phyloP scores from a whole-genome alignment of 164 flowering plant species.

The Euptelea pleiosperma region DNA sequence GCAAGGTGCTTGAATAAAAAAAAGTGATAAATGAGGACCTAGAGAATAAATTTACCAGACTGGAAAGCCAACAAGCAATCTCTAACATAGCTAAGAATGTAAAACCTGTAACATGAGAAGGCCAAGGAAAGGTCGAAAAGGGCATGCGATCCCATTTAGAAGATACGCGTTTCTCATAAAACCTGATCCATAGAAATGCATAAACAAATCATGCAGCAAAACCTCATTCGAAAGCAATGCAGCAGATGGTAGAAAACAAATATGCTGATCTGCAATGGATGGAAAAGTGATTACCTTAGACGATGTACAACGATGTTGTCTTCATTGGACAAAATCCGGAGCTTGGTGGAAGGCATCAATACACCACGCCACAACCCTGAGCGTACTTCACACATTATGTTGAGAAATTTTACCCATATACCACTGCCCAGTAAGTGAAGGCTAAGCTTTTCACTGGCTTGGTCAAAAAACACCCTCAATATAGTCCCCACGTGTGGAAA shows the following conservation, averaged over 20 bases:
- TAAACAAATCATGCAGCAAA: background rate
- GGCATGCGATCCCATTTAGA: constrained; percentile 48
- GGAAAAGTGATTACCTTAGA: constrained; percentile 38
- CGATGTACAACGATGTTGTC: constrained; percentile 32
- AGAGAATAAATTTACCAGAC: background rate
- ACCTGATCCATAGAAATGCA: constrained; percentile 22
- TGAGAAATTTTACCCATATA: constrained; percentile 62
- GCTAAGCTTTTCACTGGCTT: constrained; percentile 32
- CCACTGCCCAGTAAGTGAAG: constrained; percentile 36
- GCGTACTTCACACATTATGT: constrained; percentile 41
- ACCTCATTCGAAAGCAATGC: background rate
- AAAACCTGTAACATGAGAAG: constrained; percentile 57
- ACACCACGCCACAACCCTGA: constrained; percentile 59
- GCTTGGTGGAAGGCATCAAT: constrained; percentile 42
- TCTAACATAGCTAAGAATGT: background rate
- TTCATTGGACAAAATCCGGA: constrained; percentile 47
- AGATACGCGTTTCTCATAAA: constrained; percentile 34
- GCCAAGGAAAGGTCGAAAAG: constrained; percentile 52
- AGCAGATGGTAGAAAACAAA: background rate
- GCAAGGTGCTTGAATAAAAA: background rate
- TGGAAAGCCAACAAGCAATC: background rate
- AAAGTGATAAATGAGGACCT: too few relatives aligned
- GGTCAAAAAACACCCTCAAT: constrained; percentile 46
- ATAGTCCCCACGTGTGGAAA: constrained; percentile 77
- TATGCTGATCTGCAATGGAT: background rate